Evolutionary conservation across 2,329 filamentous ascomycete species (phyloP).

Genomic region (Aspergillus ustus): DNA sequence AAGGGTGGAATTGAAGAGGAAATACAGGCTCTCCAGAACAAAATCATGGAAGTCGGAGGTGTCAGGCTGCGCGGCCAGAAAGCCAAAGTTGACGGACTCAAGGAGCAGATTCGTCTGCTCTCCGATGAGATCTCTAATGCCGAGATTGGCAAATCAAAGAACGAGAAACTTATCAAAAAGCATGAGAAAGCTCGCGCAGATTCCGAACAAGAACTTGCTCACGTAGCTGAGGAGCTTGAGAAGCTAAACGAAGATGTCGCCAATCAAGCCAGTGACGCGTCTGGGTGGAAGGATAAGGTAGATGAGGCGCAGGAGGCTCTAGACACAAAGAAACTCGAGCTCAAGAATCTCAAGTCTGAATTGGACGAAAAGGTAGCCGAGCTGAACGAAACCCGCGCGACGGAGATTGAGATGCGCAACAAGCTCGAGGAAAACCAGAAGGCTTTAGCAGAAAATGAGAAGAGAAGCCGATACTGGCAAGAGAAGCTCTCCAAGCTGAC

Average conservation of each 20-base stretch:
- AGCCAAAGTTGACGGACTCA: constrained; percentile 84
- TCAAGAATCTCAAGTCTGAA: constrained; percentile 78
- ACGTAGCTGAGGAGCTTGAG: constrained; percentile 73
- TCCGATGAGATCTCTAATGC: constrained; percentile 83
- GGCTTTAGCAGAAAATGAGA: constrained; percentile 81
- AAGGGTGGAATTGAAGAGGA: constrained; percentile 90
- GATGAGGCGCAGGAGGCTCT: constrained; percentile 82
- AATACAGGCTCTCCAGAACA: constrained; percentile 90
- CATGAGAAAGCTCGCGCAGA: constrained; percentile 81
- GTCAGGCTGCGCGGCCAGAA: constrained; percentile 90
- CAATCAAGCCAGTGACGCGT: constrained; percentile 75
- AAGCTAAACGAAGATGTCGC: constrained; percentile 78
- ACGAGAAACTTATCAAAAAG: constrained; percentile 88
- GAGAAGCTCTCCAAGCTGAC: constrained; percentile 85
- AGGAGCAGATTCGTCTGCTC: constrained; percentile 80
- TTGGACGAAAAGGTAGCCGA: constrained; percentile 84
- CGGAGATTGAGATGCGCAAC: constrained; percentile 98
- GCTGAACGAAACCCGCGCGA: constrained; percentile 83
- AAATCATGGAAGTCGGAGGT: constrained; percentile 97
- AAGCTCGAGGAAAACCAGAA: constrained; percentile 97
- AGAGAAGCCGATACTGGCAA: constrained; percentile 81
- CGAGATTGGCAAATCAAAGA: constrained; percentile 87
- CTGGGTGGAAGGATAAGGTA: constrained; percentile 72
- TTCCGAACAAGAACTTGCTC: constrained; percentile 77
- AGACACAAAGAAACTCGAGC: constrained; percentile 76